Percentiles rank a stretch among this genome's conserved stretches.
Evolutionary conservation across 2,329 filamentous ascomycete species (phyloP).

Genomic region (Dactylella cylindrospora): DNA sequence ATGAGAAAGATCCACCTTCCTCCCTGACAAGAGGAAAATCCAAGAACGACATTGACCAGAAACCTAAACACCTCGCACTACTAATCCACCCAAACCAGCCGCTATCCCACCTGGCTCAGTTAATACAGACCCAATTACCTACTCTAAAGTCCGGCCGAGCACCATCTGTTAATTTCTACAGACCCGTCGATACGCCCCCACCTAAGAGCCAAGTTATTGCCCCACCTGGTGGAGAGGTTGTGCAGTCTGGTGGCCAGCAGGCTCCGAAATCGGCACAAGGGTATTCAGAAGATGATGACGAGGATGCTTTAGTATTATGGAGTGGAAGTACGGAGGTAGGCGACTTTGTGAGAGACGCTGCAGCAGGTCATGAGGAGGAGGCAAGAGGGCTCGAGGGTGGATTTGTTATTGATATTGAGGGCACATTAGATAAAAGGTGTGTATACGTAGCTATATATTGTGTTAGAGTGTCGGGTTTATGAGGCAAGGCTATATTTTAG

Average conservation of each 20-base stretch:
- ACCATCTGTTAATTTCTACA: slow-evolving; percentile 73
- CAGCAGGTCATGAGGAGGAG: slow-evolving; percentile 67
- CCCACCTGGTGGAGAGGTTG: slow-evolving; percentile 58
- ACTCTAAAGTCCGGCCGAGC: slow-evolving; percentile 66
- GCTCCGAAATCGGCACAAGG: slow-evolving; percentile 60
- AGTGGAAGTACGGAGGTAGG: slow-evolving; percentile 85
- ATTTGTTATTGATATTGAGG: slow-evolving; percentile 81
- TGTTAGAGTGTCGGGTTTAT: not conserved
- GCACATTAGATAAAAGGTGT: slow-evolving; percentile 54
- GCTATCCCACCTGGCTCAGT: slow-evolving; percentile 80
- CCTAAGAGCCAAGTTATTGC: slow-evolving; percentile 16
- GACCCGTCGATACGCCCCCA: slow-evolving; percentile 64
- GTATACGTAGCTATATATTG: not conserved
- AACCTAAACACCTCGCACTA: slow-evolving; percentile 69
- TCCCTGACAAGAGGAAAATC: slow-evolving; percentile 7
- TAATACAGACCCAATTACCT: slow-evolving; percentile 85
- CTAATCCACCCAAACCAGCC: slow-evolving; percentile 88
- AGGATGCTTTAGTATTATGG: slow-evolving; percentile 77
- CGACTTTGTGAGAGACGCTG: slow-evolving; percentile 89
- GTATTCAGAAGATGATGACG: slow-evolving; percentile 53
- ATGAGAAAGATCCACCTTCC: slow-evolving; percentile 24
- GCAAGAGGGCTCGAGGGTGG: slow-evolving; percentile 25
- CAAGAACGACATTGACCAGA: slow-evolving; percentile 11
- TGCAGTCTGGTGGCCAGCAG: slow-evolving; percentile 70
- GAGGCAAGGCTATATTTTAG: no score